Base-by-base conservation (phyloP, 2,329 filamentous ascomycete species). In the Epichloe uncinata region DNA sequence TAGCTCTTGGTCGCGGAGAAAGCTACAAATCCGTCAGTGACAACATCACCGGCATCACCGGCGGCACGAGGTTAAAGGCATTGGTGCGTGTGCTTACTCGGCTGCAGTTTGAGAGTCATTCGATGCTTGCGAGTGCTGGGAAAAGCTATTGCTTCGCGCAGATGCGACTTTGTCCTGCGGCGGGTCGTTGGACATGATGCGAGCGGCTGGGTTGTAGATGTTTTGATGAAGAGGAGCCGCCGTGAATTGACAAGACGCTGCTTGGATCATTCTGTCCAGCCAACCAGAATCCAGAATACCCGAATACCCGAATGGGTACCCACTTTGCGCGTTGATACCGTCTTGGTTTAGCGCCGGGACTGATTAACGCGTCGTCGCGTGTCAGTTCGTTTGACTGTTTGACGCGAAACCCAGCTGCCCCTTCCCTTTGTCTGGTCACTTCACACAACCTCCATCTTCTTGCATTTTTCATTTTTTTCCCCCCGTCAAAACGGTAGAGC, bases 1-100 rank as follows among this genome's bases (percentile, higher is more conserved):
- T 57, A 84, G 82, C 62, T 96, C 82, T 64, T 98, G 93, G 50
- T 82, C 82, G 59, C 87, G 81, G 57, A 98, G 88, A 64, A 94
- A 97, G 30, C 86, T 91, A 50, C 5, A n/a, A 7, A 7, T 12
- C 6, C 2, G 18, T 6, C 22, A 51, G 42, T 30, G 9, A 45
- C 22, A 16, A n/a, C 2, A 20, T 4, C 9, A 18, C 4, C 12
- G 11, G 20, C 2, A 20, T 4, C 9, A 18, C 4, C 12, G 11
- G 20, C 4, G 20, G 13, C 4, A n/a, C 2, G 18, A n/a, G 9
- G 6, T 48, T 48, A 8, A 33, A 40, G 5, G 40, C 33, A 41
- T 44, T 15, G 12, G 12, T n/a, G 54, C 68, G 52, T 71, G 38
- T 30, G 30, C 45, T 46, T 30, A 85, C 78, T 87, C 83, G 53